These are phyloP conservation scores for Backusella luteola DNA, from an alignment of 192 early-diverging fungal species.

Conservation along the genomic window DNA sequence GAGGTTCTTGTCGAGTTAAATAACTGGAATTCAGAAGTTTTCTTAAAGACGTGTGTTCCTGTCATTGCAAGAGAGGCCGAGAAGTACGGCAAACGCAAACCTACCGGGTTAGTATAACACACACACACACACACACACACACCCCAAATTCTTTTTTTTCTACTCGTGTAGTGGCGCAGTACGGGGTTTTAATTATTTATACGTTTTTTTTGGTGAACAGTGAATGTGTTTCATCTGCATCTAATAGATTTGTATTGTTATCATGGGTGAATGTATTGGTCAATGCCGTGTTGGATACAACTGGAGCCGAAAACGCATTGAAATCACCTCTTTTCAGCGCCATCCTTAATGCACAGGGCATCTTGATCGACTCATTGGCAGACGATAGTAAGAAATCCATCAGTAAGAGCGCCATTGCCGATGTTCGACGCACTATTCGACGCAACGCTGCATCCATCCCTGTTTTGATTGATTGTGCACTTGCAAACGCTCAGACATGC, in stretches of 20 bases:
- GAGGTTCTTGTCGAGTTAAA: constrained; percentile 57
- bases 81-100: constrained; percentile 39
- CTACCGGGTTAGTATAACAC: constrained; percentile 38
- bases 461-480: constrained; percentile 49
- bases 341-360: constrained; percentile 45
- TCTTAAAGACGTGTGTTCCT: constrained; percentile 57
- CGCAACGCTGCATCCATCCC: constrained; percentile 49
- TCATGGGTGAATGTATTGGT: constrained; percentile 62
- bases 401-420: constrained; percentile 47
- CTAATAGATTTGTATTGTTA: constrained; percentile 58
- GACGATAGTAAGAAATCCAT: constrained; percentile 49
- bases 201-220: background rate
- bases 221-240: constrained; percentile 49
- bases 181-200: background rate
- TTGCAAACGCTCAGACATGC: constrained; percentile 34
- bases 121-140: background rate
- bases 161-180: background rate
- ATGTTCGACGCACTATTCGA: constrained; percentile 59
- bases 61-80: constrained; percentile 50
- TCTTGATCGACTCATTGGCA: constrained; percentile 51
- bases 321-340: constrained; percentile 22
- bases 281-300: constrained; percentile 24
- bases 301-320: constrained; percentile 25
- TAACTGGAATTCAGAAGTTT: constrained; percentile 52
- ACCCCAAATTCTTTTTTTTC: background rate